These are phyloP conservation scores for Nicotiana obtusifolia DNA, from an alignment of 257 asterid genomes.

Conservation along the genomic window DNA sequence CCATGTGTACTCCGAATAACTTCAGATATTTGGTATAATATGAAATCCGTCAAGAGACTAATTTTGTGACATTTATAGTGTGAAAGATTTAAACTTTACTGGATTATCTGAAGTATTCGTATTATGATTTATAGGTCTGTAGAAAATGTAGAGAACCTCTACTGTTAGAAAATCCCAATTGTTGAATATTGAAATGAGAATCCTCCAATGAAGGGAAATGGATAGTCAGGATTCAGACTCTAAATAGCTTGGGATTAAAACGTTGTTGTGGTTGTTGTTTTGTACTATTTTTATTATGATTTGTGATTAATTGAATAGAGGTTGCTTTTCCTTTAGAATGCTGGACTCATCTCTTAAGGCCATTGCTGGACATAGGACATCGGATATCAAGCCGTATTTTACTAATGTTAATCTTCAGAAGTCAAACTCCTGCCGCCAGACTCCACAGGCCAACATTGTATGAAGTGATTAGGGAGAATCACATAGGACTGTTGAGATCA, in stretches of 20 bases:
- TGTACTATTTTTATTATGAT: background rate
- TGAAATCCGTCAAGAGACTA: background rate
- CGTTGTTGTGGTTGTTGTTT: background rate
- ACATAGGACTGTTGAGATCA: background rate
- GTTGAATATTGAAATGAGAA: background rate
- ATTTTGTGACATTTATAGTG: background rate
- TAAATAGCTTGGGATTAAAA: background rate
- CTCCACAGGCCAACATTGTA: background rate
- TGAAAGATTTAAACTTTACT: background rate
- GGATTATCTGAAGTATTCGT: background rate
- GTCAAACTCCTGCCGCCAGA: no score
- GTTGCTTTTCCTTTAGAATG: background rate
- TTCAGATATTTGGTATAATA: conserved; percentile 2
- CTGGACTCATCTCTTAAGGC: background rate
- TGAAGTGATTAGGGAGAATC: background rate
- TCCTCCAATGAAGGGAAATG: background rate
- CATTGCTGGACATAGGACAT: background rate
- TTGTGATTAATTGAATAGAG: background rate
- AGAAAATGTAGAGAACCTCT: background rate
- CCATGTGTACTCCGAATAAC: background rate
- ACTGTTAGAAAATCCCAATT: background rate
- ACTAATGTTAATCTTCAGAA: background rate
- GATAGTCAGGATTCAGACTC: background rate
- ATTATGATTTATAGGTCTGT: background rate
- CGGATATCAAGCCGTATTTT: background rate